Evolutionary conservation across 352 stramenopile species (phyloP).

Genomic region (Hyaloperonospora brassicae): DNA sequence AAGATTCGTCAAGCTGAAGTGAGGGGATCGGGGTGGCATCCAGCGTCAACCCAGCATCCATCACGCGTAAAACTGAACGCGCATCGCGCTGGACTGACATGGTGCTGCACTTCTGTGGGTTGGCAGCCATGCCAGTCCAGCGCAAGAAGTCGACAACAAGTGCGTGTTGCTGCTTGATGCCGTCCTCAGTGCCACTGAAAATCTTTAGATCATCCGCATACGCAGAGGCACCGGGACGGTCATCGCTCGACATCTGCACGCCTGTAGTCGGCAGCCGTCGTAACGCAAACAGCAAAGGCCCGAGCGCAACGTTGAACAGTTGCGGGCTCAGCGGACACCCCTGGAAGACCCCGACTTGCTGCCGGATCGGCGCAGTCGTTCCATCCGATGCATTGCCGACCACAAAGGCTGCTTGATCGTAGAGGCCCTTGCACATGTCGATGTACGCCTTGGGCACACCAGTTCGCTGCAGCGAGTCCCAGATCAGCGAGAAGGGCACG

Average conservation of each 20-base stretch:
- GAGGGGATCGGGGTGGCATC: too few species aligned
- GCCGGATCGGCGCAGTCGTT: constrained; percentile 9
- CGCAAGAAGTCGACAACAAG: constrained; percentile 3
- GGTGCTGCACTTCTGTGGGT: too few species aligned
- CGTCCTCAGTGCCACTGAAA: constrained; percentile 20
- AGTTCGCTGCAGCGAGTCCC: constrained; percentile 8
- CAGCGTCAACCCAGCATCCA: background rate
- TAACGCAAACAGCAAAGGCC: constrained; percentile 12
- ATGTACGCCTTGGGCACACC: constrained; percentile 7
- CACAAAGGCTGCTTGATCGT: constrained; percentile 7
- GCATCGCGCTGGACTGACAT: constrained; percentile 1
- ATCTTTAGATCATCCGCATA: constrained; percentile 24
- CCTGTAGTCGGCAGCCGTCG: background rate
- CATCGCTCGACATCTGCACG: constrained; percentile 1
- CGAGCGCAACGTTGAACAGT: constrained; percentile 18
- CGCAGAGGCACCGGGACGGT: constrained; percentile 3
- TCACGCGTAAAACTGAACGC: background rate
- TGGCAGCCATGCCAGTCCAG: constrained; percentile 9
- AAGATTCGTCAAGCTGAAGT: background rate
- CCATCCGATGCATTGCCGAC: constrained; percentile 16
- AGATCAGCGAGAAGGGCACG: constrained; percentile 13
- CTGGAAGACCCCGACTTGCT: constrained; percentile 16
- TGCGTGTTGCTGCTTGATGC: constrained; percentile 8
- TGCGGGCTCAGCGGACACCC: constrained; percentile 23
- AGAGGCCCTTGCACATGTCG: constrained; percentile 5